Evolutionary conservation across 2,329 filamentous ascomycete genomes (phyloP).

Genomic region (Hortaea werneckii): DNA sequence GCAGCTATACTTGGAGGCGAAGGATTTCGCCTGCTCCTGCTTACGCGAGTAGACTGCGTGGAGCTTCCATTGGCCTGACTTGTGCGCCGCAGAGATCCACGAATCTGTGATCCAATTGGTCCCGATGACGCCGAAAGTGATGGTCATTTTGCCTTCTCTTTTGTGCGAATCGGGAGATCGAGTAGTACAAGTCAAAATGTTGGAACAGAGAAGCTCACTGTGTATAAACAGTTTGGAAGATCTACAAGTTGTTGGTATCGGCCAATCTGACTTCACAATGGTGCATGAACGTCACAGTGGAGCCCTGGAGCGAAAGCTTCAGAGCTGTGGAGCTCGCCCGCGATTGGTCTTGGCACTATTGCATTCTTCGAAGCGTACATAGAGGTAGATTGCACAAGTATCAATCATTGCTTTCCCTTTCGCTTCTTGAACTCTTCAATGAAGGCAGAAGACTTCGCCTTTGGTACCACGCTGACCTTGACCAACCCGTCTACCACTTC

Average conservation of each 20-base stretch:
- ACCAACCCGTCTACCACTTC: constrained; percentile 83
- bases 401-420: constrained; percentile 26
- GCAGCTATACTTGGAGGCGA: constrained; percentile 32
- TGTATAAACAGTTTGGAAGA: too few species aligned
- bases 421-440: constrained; percentile 75
- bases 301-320: not conserved
- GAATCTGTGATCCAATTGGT: constrained; percentile 42
- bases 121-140: constrained; percentile 39
- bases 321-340: not conserved
- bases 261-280: too few species aligned
- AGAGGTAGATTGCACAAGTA: not conserved
- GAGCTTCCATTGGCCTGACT: constrained; percentile 35
- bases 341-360: too few species aligned
- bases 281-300: not conserved
- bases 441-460: constrained; percentile 59
- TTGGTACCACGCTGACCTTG: constrained; percentile 72
- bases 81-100: constrained; percentile 34
- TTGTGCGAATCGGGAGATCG: too few species aligned
- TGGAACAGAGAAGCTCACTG: too few species aligned
- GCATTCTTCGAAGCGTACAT: not conserved
- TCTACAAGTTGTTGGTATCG: not conserved
- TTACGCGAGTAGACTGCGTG: constrained; percentile 38
- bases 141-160: constrained; percentile 5
- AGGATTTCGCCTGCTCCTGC: constrained; percentile 32
- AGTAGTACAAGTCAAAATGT: too few species aligned